These are phyloP conservation scores for Ophiocordyceps camponoti-leonardi DNA, from an alignment of 2,329 filamentous ascomycete genomes.

Conservation along the genomic window DNA sequence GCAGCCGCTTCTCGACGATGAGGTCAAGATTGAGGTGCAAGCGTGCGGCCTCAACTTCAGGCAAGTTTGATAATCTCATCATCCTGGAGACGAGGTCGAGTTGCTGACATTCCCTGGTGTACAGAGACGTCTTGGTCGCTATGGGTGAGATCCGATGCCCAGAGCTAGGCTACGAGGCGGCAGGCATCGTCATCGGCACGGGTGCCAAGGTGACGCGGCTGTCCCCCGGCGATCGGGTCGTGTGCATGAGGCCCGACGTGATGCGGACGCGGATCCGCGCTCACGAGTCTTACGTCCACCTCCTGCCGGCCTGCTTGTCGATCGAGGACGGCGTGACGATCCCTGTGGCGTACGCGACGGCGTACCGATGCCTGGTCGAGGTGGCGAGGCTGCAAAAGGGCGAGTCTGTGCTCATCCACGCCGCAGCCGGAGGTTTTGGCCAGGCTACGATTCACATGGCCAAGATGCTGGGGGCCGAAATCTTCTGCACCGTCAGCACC, in stretches of 20 bases:
- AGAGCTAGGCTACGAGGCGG: not conserved
- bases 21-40: slow-evolving; percentile 1
- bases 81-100: too few relatives aligned
- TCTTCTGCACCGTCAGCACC: not conserved
- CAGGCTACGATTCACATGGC: slow-evolving; percentile 1
- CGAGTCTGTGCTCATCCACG: slow-evolving; percentile 1
- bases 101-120: not conserved
- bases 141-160: not conserved
- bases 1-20: not conserved
- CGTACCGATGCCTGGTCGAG: not conserved
- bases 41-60: slow-evolving; percentile 1
- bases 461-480: not conserved
- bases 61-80: not conserved
- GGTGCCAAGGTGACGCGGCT: not conserved
- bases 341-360: not conserved
- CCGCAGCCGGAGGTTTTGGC: slow-evolving; percentile 1
- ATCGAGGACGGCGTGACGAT: not conserved
- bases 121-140: not conserved
- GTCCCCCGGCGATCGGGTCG: not conserved
- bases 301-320: not conserved
- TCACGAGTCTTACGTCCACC: not conserved
- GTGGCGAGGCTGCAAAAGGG: not conserved
- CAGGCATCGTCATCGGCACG: not conserved
- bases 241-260: not conserved
- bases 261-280: not conserved